These are phyloP conservation scores for Aspergillus quadricinctus DNA, from an alignment of 2,329 filamentous ascomycete genomes.

Conservation along the genomic window DNA sequence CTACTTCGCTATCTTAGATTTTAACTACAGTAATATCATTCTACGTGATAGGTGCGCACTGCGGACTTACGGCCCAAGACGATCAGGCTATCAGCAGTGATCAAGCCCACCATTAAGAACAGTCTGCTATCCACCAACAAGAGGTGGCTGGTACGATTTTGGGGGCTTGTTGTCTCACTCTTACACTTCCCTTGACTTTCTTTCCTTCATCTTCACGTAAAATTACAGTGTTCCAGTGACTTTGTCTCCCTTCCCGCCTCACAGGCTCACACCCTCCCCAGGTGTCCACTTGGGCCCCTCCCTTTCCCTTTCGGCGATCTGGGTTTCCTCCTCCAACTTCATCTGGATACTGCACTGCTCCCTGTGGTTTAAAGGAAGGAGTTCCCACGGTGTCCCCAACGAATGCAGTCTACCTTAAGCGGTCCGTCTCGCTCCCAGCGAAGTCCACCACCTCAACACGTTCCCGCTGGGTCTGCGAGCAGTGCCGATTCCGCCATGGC, in stretches of 20 bases:
- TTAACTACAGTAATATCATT: background rate
- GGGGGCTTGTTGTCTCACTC: background rate
- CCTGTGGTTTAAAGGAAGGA: background rate
- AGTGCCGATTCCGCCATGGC: constrained; percentile 47
- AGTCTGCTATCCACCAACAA: background rate
- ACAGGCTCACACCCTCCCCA: constrained; percentile 1
- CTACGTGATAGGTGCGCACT: background rate
- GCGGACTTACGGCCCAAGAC: background rate
- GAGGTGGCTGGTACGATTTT: background rate
- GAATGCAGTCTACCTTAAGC: constrained; percentile 20
- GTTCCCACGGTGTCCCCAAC: constrained; percentile 4
- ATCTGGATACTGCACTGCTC: constrained; percentile 1
- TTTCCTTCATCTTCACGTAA: background rate
- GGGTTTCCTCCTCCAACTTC: background rate
- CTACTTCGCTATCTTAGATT: background rate
- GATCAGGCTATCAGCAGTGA: background rate
- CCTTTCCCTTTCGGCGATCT: background rate
- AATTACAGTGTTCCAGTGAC: background rate
- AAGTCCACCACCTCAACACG: constrained; percentile 38
- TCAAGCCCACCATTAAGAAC: background rate
- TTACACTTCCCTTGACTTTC: background rate
- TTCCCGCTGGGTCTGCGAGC: constrained; percentile 40
- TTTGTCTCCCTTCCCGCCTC: background rate
- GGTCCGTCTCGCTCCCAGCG: constrained; percentile 41
- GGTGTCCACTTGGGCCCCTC: background rate